Evolutionary conservation across 2,329 filamentous ascomycete genomes (phyloP).

Genomic region (Claviceps sp.): DNA sequence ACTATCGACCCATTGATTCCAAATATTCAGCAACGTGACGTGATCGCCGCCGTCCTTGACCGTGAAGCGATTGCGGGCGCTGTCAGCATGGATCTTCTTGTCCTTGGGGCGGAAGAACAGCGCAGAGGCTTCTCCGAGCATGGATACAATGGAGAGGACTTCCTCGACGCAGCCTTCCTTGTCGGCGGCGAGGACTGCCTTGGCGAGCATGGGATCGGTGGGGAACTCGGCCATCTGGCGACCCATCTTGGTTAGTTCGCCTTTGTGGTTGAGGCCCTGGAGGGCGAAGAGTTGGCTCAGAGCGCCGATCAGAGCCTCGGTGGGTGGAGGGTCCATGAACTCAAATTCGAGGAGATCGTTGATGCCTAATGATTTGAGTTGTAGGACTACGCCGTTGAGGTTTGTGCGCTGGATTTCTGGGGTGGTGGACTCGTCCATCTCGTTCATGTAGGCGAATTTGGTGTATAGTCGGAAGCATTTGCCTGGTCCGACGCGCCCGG

Average conservation of each 20-base stretch:
- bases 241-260: conserved; percentile 79
- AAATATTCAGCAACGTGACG: conserved; percentile 78
- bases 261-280: conserved; percentile 76
- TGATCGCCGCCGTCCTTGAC: conserved; percentile 86
- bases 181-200: conserved; percentile 76
- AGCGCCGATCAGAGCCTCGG: conserved; percentile 76
- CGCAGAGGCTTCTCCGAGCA: conserved; percentile 77
- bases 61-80: conserved; percentile 76
- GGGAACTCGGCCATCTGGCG: conserved; percentile 94
- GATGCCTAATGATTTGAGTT: conserved; percentile 81
- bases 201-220: conserved; percentile 81
- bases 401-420: conserved; percentile 91
- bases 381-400: conserved; percentile 68
- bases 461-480: conserved; percentile 93
- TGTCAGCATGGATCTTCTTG: conserved; percentile 93
- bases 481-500: conserved; percentile 80
- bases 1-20: conserved; percentile 87
- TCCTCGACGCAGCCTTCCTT: conserved; percentile 90
- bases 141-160: conserved; percentile 82
- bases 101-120: conserved; percentile 94
- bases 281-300: conserved; percentile 86
- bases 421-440: conserved; percentile 81
- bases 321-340: conserved; percentile 87
- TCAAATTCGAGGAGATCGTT: conserved; percentile 89
- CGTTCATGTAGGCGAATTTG: conserved; percentile 86